phyloP scores from a whole-genome alignment of 306 rosid species.

The Leucaena leucocephala region DNA sequence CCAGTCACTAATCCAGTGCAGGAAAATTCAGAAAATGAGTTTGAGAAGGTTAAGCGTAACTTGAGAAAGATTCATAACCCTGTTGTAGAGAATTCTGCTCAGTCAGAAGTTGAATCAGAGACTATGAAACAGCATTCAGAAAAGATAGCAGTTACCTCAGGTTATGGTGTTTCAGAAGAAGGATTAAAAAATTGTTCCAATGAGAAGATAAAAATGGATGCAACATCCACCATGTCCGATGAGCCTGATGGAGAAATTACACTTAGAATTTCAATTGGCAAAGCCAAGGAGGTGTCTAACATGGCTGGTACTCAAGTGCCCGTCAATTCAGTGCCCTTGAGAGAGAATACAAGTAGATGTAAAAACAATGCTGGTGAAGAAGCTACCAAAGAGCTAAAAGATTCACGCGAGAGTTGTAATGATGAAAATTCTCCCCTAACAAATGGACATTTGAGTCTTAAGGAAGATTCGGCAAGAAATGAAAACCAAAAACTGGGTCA shows the following conservation, averaged over 20 bases:
- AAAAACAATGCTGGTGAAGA: slow-evolving; percentile 34
- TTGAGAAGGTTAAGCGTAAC: slow-evolving; percentile 82
- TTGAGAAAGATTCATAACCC: slow-evolving; percentile 88
- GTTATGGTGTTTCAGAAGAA: slow-evolving; percentile 35
- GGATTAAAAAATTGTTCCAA: slow-evolving; percentile 33
- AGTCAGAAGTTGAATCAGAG: slow-evolving; percentile 54
- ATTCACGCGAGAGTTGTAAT: slow-evolving; percentile 41
- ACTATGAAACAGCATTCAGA: slow-evolving; percentile 51
- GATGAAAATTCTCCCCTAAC: slow-evolving; percentile 46
- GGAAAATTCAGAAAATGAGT: slow-evolving; percentile 83
- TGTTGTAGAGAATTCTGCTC: slow-evolving; percentile 53
- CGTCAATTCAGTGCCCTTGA: slow-evolving; percentile 37
- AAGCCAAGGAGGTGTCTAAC: slow-evolving; percentile 40
- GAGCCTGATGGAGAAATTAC: slow-evolving; percentile 48
- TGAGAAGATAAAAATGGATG: slow-evolving; percentile 60
- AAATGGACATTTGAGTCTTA: slow-evolving; percentile 53
- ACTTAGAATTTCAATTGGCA: slow-evolving; percentile 42
- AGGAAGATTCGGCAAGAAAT: slow-evolving; percentile 47
- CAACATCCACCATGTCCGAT: slow-evolving; percentile 23
- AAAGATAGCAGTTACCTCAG: slow-evolving; percentile 26
- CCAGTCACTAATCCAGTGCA: slow-evolving; percentile 44
- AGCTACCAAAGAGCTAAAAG: slow-evolving; percentile 43
- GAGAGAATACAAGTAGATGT: slow-evolving; percentile 48
- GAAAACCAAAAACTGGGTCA: slow-evolving; percentile 58
- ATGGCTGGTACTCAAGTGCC: slow-evolving; percentile 42